These are phyloP conservation scores for Hypoxylon sp. DNA, from an alignment of 2,329 filamentous ascomycete species.

Conservation along the genomic window DNA sequence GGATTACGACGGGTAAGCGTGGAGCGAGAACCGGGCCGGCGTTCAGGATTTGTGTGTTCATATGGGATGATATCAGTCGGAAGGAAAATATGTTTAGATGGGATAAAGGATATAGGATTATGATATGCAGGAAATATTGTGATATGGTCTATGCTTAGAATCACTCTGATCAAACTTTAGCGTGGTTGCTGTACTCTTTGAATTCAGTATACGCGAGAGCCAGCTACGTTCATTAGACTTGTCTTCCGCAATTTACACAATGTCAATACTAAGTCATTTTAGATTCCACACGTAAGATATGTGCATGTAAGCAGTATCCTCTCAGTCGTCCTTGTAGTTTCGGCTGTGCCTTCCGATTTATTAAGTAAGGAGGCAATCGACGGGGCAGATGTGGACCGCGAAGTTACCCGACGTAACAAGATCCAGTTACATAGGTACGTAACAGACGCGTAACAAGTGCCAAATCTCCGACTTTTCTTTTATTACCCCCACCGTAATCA, in stretches of 20 bases:
- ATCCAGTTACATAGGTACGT: not conserved
- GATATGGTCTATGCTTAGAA: not conserved
- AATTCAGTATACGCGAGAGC: not conserved
- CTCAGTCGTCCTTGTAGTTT: too few species aligned
- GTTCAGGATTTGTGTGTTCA: not conserved
- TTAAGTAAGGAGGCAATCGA: too few species aligned
- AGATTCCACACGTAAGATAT: slow-evolving; percentile 5
- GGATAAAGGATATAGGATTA: not conserved
- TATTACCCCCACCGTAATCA: not conserved
- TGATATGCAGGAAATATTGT: not conserved
- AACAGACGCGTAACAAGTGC: not conserved
- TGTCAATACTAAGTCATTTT: not conserved
- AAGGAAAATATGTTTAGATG: not conserved
- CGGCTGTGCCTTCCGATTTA: too few species aligned
- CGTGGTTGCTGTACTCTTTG: not conserved
- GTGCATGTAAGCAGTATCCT: not conserved
- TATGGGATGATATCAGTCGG: not conserved
- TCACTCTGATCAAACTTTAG: not conserved
- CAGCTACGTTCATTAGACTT: not conserved
- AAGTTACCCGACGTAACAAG: not conserved
- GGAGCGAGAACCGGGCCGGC: not conserved
- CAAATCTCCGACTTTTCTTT: not conserved
- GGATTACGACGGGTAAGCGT: not conserved
- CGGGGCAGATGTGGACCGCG: not conserved
- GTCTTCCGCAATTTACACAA: not conserved